Evolutionary conservation across 1,284 basidiomycete species (phyloP).

Genomic region (Porogramme epimiltina): DNA sequence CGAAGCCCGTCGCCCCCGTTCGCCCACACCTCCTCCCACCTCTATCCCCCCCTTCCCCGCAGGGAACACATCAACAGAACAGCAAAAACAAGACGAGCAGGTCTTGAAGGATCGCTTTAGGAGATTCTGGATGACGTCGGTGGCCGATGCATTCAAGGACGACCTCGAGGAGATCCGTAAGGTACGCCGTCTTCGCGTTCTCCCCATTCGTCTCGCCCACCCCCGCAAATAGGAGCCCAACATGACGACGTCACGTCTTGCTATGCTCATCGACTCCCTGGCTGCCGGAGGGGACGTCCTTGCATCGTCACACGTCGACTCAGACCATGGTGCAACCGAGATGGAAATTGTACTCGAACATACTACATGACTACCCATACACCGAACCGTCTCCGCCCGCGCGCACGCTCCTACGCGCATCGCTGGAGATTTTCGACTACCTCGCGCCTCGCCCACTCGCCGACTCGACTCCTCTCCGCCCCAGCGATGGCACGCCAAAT

Average conservation of each 20-base stretch:
- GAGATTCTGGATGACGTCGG: slow-evolving; percentile 79
- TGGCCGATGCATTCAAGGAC: slow-evolving; percentile 77
- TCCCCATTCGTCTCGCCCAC: background rate
- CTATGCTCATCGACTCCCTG: slow-evolving; percentile 75
- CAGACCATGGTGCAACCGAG: slow-evolving; percentile 41
- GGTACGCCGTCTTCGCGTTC: slow-evolving; percentile 38
- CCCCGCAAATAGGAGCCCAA: slow-evolving; percentile 60
- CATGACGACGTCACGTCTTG: slow-evolving; percentile 62
- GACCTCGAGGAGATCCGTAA: slow-evolving; percentile 79
- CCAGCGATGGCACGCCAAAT: slow-evolving; percentile 53
- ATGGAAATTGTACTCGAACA: slow-evolving; percentile 50
- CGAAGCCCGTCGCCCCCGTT: slow-evolving; percentile 36
- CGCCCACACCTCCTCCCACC: slow-evolving; percentile 54
- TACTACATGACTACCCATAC: slow-evolving; percentile 17
- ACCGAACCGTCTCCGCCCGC: too few relatives aligned
- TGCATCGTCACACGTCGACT: slow-evolving; percentile 34
- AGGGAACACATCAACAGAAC: slow-evolving; percentile 27
- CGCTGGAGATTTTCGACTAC: slow-evolving; percentile 18
- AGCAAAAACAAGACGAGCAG: slow-evolving; percentile 53
- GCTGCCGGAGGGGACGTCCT: slow-evolving; percentile 77
- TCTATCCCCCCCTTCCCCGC: slow-evolving; percentile 55
- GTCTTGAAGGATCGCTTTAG: slow-evolving; percentile 64
- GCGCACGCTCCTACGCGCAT: too few relatives aligned
- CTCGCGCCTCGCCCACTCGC: slow-evolving; percentile 30
- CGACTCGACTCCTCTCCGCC: slow-evolving; percentile 30